Evolutionary conservation across 495 filamentous ascomycete genomes (phyloP).

Genomic region (Aspergillus funiculosus): DNA sequence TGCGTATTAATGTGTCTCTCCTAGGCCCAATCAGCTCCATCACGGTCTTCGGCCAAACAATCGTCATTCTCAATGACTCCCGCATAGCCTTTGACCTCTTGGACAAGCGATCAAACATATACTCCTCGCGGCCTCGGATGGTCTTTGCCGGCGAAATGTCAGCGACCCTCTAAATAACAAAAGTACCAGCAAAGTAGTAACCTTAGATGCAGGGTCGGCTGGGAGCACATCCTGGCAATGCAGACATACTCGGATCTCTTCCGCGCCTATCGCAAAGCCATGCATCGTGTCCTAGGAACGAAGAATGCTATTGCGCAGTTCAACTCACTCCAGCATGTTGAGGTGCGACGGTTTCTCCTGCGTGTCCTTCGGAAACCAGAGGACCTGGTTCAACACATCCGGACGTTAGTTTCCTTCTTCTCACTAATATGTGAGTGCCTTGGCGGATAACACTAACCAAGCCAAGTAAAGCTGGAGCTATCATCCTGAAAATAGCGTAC

Average conservation of each 20-base stretch:
- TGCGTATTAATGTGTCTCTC: too few species aligned
- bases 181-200: background rate
- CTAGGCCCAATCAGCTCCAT: slow-evolving; percentile 49
- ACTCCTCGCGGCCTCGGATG: slow-evolving; percentile 38
- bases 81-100: slow-evolving; percentile 39
- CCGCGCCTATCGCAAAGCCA: slow-evolving; percentile 38
- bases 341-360: slow-evolving; percentile 36
- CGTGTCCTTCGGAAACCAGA: slow-evolving; percentile 32
- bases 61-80: slow-evolving; percentile 45
- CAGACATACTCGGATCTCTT: slow-evolving; percentile 34
- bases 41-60: slow-evolving; percentile 40
- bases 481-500: slow-evolving; percentile 44
- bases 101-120: slow-evolving; percentile 39
- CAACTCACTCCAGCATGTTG: slow-evolving; percentile 29
- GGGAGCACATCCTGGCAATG: slow-evolving; percentile 32
- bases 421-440: background rate
- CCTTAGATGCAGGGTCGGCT: slow-evolving; percentile 24
- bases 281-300: slow-evolving; percentile 29
- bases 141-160: slow-evolving; percentile 39
- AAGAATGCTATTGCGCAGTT: slow-evolving; percentile 26
- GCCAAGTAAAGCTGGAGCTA: slow-evolving; percentile 32
- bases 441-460: too few species aligned
- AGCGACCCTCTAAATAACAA: background rate
- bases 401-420: slow-evolving; percentile 22
- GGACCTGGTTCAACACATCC: slow-evolving; percentile 30